These are phyloP conservation scores for Camelina hispida DNA, from an alignment of 345 rosid species.

Conservation along the genomic window DNA sequence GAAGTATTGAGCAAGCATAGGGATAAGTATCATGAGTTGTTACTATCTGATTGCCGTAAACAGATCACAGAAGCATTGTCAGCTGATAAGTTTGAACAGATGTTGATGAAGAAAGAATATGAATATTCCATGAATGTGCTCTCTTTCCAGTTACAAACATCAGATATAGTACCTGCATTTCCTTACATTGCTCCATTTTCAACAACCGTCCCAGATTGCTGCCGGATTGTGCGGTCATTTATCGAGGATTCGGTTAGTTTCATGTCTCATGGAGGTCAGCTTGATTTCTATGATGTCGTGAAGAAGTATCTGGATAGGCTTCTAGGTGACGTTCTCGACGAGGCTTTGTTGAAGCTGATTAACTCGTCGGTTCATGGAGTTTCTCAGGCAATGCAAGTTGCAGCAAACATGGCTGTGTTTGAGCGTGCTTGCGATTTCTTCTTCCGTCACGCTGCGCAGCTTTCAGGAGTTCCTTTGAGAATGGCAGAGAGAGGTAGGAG, in stretches of 20 bases:
- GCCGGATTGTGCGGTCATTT: conserved; percentile 92
- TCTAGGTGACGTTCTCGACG: conserved; percentile 83
- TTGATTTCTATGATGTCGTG: conserved; percentile 88
- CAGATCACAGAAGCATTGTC: conserved; percentile 89
- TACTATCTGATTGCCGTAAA: conserved; percentile 92
- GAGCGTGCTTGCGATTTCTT: conserved; percentile 99
- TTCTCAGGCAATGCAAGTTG: conserved; percentile 96
- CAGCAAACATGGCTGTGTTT: conserved; percentile 95
- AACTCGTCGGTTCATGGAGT: conserved; percentile 82
- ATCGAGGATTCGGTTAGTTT: conserved; percentile 96
- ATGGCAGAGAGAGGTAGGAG: conserved; percentile 96
- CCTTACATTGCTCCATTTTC: conserved; percentile 96
- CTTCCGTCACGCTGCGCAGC: conserved; percentile 95
- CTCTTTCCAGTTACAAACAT: conserved; percentile 91
- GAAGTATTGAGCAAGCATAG: conserved; percentile 93
- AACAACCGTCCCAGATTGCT: conserved; percentile 92
- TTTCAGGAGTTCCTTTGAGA: conserved; percentile 86
- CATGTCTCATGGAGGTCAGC: conserved; percentile 95
- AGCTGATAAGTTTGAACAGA: conserved; percentile 97
- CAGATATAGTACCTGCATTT: conserved; percentile 87
- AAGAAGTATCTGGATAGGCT: conserved; percentile 94
- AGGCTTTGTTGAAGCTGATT: conserved; percentile 78
- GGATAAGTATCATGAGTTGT: conserved; percentile 90
- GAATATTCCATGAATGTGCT: conserved; percentile 98
- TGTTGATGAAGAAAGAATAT: conserved; percentile 97